phyloP scores from a whole-genome alignment of 371 early-diverging fungal genomes.

The Mucor indicus region DNA sequence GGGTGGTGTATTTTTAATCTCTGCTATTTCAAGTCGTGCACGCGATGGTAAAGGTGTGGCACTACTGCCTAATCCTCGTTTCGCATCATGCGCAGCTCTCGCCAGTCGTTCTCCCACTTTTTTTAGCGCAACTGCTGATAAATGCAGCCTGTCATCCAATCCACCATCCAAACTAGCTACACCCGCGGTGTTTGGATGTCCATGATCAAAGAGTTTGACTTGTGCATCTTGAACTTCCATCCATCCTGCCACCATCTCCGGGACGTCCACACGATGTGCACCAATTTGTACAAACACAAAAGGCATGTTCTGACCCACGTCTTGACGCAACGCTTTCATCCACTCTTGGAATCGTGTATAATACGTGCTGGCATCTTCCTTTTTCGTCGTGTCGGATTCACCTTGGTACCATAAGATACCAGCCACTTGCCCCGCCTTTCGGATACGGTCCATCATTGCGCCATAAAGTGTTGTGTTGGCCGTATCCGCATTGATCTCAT shows the following conservation, averaged over 20 bases:
- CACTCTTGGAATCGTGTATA: slow-evolving; percentile 12
- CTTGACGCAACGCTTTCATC: slow-evolving; percentile 8
- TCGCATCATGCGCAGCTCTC: slow-evolving; percentile 7
- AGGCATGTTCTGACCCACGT: slow-evolving; percentile 15
- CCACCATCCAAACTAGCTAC: slow-evolving; percentile 29
- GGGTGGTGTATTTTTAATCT: background rate
- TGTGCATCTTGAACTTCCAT: slow-evolving; percentile 24
- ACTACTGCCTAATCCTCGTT: background rate
- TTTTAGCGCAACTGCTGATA: slow-evolving; percentile 24
- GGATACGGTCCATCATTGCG: slow-evolving; percentile 32
- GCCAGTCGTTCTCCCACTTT: slow-evolving; percentile 32
- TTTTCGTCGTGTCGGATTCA: slow-evolving; percentile 29
- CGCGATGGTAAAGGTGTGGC: slow-evolving; percentile 4
- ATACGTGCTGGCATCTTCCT: slow-evolving; percentile 3
- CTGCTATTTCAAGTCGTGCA: background rate
- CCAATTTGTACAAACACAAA: slow-evolving; percentile 31
- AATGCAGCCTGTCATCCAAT: slow-evolving; percentile 38
- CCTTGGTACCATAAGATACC: slow-evolving; percentile 50
- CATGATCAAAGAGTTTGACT: slow-evolving; percentile 4
- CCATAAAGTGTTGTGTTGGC: slow-evolving; percentile 28
- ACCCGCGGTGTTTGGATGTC: background rate
- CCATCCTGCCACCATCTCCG: slow-evolving; percentile 17
- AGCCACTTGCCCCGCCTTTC: slow-evolving; percentile 9
- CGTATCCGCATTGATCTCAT: background rate
- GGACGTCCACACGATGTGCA: slow-evolving; percentile 9